Base-by-base conservation (phyloP, 495 filamentous ascomycete genomes). In the Penicillium samsonianum region DNA sequence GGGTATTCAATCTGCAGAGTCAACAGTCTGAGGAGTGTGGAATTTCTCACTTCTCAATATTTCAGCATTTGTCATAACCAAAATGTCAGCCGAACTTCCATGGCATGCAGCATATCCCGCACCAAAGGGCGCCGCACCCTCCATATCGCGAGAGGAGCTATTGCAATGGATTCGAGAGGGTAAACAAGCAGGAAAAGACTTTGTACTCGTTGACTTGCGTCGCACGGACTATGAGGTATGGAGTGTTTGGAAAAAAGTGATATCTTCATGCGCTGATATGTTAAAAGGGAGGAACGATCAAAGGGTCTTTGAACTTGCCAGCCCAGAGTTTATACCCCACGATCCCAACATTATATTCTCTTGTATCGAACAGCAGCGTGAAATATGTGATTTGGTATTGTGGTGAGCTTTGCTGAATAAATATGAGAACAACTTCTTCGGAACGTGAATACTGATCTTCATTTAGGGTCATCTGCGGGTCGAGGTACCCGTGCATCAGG, bases 221-320 rank as follows among this genome's bases (percentile, higher is more conserved):
- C 73, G 85, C 10, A 81, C 65, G 8, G 87, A 90, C 58, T 81
- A 82, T 53, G 83, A 87, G 76, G 84, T 85, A 67, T 16, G 55
- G 25, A 31, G 47, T 55, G 35, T 51, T 12, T 6, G 8, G 14
- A 28, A 4, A 8, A 10, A 26, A 20, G n/a, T 20, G 20, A 17
- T 12, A 0, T n/a, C 33, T 12, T 28, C 23, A 30, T 11, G 14
- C 22, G 33, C 38, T 55, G n/a, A 57, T 23, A n/a, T 38, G 7
- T 50, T 1, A 37, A 7, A 59, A 87, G 84, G 88, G 88, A 26
- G 88, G 88, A 19, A 87, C 86, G 1, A 88, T 91, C 52, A 75
- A 70, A 35, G 79, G 80, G 11, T 87, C 87, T 7, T 73, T 91
- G 67, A 91, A 90, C 64, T 78, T 91, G 5, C 87, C 88, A 1